A percentile compares a stretch with the other conserved stretches of the same genome.
Conservation (phyloP, 1,139 yeast genomes). For the Debaryomycetaceae sp. region DNA sequence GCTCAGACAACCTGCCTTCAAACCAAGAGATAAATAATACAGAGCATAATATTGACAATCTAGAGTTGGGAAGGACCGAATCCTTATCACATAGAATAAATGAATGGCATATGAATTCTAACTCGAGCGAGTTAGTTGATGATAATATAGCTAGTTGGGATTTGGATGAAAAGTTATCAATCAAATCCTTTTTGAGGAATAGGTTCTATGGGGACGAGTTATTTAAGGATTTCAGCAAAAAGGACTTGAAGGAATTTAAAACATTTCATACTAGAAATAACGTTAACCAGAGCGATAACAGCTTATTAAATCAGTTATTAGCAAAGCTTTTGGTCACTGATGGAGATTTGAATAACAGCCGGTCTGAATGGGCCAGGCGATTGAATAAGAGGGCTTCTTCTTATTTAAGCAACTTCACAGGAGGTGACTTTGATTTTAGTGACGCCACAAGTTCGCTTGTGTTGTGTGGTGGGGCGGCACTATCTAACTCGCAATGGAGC, state of each 20-base stretch:
- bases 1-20: slow-evolving; percentile 10
- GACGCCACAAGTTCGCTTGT: slow-evolving; percentile 18
- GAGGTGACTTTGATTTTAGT: slow-evolving; percentile 5
- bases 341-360: slow-evolving; percentile 1
- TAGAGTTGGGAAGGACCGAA: slow-evolving; percentile 1
- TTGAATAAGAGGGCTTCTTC: slow-evolving; percentile 1
- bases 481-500: slow-evolving; percentile 29
- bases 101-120: slow-evolving; percentile 16
- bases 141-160: slow-evolving; percentile 49
- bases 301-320: slow-evolving; percentile 4
- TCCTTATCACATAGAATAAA: slow-evolving; percentile 21
- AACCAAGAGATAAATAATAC: slow-evolving; percentile 10
- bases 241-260: slow-evolving; percentile 27
- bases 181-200: slow-evolving; percentile 12
- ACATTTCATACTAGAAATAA: slow-evolving; percentile 17
- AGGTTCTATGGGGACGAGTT: slow-evolving; percentile 37
- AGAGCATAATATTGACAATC: neutral
- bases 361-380: slow-evolving; percentile 11
- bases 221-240: slow-evolving; percentile 21
- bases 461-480: slow-evolving; percentile 27
- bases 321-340: slow-evolving; percentile 4
- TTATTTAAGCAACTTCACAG: slow-evolving; percentile 1
- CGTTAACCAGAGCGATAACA: slow-evolving; percentile 15
- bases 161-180: slow-evolving; percentile 33
- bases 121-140: slow-evolving; percentile 19